Evolutionary conservation across 768 basidiomycete genomes (phyloP).

Genomic region (Termitomyces heimii): DNA sequence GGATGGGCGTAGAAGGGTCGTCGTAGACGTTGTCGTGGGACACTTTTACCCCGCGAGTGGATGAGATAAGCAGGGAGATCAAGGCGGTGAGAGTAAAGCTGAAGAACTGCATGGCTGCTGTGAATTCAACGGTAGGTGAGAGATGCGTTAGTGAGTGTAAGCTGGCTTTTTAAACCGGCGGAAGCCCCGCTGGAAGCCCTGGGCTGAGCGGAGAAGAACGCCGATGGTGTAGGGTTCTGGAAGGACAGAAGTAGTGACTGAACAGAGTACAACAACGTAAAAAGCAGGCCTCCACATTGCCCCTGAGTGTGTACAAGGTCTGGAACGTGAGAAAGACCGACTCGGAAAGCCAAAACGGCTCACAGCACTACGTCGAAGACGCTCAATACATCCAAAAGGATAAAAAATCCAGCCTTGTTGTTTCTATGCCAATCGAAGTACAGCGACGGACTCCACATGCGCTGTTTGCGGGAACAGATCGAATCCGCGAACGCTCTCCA

Average conservation of each 20-base stretch:
- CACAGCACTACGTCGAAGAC: not conserved
- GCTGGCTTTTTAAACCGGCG: not conserved
- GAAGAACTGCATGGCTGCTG: conserved; percentile 26
- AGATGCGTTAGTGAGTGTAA: not conserved
- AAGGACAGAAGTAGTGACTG: not conserved
- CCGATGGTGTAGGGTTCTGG: not conserved
- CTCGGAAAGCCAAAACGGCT: not conserved
- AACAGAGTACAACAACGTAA: not conserved
- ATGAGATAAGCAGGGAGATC: conserved; percentile 10
- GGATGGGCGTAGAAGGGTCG: conserved; percentile 21
- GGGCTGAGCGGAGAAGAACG: not conserved
- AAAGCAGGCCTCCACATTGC: not conserved
- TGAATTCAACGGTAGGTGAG: not conserved
- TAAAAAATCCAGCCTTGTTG: not conserved
- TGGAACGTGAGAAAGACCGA: not conserved
- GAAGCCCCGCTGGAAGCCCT: not conserved
- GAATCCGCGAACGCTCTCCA: conserved; percentile 84
- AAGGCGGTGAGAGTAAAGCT: conserved; percentile 16
- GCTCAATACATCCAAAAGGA: not conserved
- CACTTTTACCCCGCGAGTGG: conserved; percentile 4
- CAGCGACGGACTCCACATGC: conserved; percentile 83
- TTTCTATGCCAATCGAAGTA: conserved; percentile 43
- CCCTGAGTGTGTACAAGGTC: not conserved
- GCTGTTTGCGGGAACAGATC: conserved; percentile 97
- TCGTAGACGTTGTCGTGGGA: conserved; percentile 40